phyloP scores from a whole-genome alignment of 805 yeast genomes.

The Yarrowia sp. region DNA sequence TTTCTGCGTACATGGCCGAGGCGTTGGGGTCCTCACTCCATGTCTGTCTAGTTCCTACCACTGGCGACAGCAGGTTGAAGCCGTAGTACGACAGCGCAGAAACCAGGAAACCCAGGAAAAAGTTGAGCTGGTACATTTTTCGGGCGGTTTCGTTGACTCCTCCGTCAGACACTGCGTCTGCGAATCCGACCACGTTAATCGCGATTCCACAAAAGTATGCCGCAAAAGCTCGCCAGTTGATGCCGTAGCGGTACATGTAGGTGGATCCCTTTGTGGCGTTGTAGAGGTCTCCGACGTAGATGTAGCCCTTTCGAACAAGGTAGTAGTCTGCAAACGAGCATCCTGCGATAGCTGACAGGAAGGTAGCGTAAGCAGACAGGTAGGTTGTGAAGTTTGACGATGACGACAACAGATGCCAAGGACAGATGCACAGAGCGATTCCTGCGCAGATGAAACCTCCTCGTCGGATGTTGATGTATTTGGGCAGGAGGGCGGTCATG shows the following conservation, averaged over 20 bases:
- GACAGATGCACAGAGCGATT: slow-evolving; percentile 74
- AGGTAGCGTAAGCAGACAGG: slow-evolving; percentile 80
- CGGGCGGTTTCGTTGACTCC: slow-evolving; percentile 83
- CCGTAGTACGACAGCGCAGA: slow-evolving; percentile 63
- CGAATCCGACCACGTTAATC: slow-evolving; percentile 88
- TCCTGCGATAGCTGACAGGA: slow-evolving; percentile 84
- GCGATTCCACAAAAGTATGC: slow-evolving; percentile 82
- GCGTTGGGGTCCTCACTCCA: slow-evolving; percentile 34
- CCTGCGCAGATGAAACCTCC: slow-evolving; percentile 81
- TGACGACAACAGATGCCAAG: slow-evolving; percentile 79
- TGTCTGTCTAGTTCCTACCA: slow-evolving; percentile 39
- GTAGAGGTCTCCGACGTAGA: slow-evolving; percentile 71
- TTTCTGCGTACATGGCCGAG: slow-evolving; percentile 22
- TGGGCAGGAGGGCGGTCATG: slow-evolving; percentile 58
- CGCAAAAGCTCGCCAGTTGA: slow-evolving; percentile 83
- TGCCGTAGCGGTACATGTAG: slow-evolving; percentile 72
- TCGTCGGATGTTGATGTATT: slow-evolving; percentile 66
- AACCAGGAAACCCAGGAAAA: slow-evolving; percentile 74
- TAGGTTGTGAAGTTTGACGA: slow-evolving; percentile 80
- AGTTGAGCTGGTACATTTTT: slow-evolving; percentile 73
- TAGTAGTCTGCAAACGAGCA: slow-evolving; percentile 67
- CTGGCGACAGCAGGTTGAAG: slow-evolving; percentile 50
- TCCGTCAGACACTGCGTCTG: slow-evolving; percentile 70
- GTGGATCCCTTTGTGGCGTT: slow-evolving; percentile 54
- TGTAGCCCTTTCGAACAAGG: slow-evolving; percentile 74